Conservation (phyloP, 2,329 filamentous ascomycete species). For the Monosporascus sp. region DNA sequence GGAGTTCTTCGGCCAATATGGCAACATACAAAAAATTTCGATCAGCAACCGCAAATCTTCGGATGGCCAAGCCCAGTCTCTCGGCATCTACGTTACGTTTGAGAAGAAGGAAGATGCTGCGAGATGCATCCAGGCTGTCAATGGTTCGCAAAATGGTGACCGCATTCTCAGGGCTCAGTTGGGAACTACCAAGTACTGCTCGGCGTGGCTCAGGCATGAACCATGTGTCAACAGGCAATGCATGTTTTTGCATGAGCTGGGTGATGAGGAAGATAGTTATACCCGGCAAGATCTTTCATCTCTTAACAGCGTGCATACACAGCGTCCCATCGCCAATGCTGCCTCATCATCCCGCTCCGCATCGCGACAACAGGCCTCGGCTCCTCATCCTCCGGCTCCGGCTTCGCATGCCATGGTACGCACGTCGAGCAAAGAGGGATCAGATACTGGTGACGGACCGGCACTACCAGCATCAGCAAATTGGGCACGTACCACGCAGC, state of each 20-base stretch:
- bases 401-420: conserved; percentile 64
- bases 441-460: conserved; percentile 72
- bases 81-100: conserved; percentile 98
- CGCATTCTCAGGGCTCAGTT: conserved; percentile 71
- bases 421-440: conserved; percentile 73
- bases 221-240: conserved; percentile 93
- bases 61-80: conserved; percentile 73
- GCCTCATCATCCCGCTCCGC: conserved; percentile 49
- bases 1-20: conserved; percentile 97
- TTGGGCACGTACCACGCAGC: conserved; percentile 74
- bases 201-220: conserved; percentile 90
- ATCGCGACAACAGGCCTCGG: conserved; percentile 46
- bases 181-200: conserved; percentile 98
- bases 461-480: conserved; percentile 91
- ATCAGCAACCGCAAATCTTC: conserved; percentile 89
- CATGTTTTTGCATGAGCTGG: conserved; percentile 96
- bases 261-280: conserved; percentile 97
- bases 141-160: conserved; percentile 88
- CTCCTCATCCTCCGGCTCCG: conserved; percentile 31
- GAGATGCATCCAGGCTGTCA: conserved; percentile 84
- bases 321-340: conserved; percentile 56
- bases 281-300: conserved; percentile 91
- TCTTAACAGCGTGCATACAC: conserved; percentile 84
- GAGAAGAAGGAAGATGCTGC: conserved; percentile 86
- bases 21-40: conserved; percentile 97